Conservation (phyloP, 2,329 filamentous ascomycete genomes). For the Boeremia lycopersici region DNA sequence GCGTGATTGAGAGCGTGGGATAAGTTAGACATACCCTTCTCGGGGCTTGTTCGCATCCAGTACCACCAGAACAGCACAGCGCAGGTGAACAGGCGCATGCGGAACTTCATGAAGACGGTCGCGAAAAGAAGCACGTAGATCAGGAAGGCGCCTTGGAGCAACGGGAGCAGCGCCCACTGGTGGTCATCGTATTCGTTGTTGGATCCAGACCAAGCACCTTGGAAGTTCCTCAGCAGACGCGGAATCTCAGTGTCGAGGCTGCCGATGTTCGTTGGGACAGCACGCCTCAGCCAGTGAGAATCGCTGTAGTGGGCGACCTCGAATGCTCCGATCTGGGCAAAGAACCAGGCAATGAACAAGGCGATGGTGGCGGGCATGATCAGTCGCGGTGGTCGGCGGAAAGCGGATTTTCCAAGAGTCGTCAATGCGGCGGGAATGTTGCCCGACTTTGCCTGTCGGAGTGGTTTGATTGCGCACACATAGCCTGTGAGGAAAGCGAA, state of each 20-base stretch:
- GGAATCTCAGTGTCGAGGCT: slow-evolving; percentile 54
- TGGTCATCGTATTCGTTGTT: slow-evolving; percentile 61
- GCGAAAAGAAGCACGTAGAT: slow-evolving; percentile 57
- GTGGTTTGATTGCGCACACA: slow-evolving; percentile 61
- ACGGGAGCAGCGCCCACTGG: slow-evolving; percentile 60
- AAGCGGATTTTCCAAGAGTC: slow-evolving; percentile 59
- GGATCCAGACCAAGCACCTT: slow-evolving; percentile 58
- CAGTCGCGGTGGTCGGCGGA: slow-evolving; percentile 59
- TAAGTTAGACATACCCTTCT: slow-evolving; percentile 50
- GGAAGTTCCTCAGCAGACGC: slow-evolving; percentile 53
- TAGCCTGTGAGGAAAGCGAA: slow-evolving; percentile 63
- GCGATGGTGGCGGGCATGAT: slow-evolving; percentile 60
- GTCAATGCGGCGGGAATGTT: slow-evolving; percentile 53
- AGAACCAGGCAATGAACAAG: slow-evolving; percentile 56
- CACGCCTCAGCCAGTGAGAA: slow-evolving; percentile 59
- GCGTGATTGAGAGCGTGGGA: not conserved
- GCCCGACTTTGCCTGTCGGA: slow-evolving; percentile 57
- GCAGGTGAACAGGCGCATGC: slow-evolving; percentile 55
- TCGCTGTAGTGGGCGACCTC: slow-evolving; percentile 55
- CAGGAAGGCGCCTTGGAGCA: slow-evolving; percentile 58
- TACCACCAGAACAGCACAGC: slow-evolving; percentile 57
- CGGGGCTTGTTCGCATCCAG: slow-evolving; percentile 52
- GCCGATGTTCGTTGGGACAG: slow-evolving; percentile 53
- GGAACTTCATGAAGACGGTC: slow-evolving; percentile 56
- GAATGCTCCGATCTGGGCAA: slow-evolving; percentile 58